phyloP scores from a whole-genome alignment of 768 basidiomycete species.

The Artomyces pyxidatus region DNA sequence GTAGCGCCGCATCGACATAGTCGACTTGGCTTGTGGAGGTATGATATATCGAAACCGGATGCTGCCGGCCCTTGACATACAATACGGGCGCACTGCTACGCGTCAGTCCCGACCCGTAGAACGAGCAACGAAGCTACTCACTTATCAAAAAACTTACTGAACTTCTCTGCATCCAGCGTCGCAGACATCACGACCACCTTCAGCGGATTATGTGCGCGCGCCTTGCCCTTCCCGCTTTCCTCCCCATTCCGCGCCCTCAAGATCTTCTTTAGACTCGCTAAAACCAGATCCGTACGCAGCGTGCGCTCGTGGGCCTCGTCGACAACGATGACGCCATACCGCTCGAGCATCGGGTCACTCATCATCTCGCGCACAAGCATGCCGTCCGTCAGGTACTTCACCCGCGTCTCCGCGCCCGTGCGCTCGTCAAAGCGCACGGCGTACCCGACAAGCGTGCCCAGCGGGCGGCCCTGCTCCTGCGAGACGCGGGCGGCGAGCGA shows the following conservation, averaged over 20 bases:
- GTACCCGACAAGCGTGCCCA: constrained; percentile 86
- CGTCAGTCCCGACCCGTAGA: neutral
- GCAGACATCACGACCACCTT: constrained; percentile 98
- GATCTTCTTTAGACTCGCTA: constrained; percentile 84
- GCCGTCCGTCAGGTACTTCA: constrained; percentile 97
- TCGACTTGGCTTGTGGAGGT: constrained; percentile 66
- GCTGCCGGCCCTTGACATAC: constrained; percentile 90
- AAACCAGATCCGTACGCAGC: constrained; percentile 86
- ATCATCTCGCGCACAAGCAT: constrained; percentile 94
- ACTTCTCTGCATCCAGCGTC: constrained; percentile 92
- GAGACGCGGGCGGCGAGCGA: constrained; percentile 91
- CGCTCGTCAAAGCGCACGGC: constrained; percentile 93
- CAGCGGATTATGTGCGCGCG: constrained; percentile 51
- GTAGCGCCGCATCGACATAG: constrained; percentile 82
- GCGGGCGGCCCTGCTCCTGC: constrained; percentile 59
- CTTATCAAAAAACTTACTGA: constrained; percentile 82
- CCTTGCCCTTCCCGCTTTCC: constrained; percentile 37
- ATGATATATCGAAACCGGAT: constrained; percentile 82
- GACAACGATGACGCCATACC: constrained; percentile 83
- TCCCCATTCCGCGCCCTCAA: constrained; percentile 52
- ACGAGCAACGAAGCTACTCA: constrained; percentile 29
- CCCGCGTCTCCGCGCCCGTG: constrained; percentile 60
- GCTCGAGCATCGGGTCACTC: constrained; percentile 63
- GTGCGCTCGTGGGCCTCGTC: constrained; percentile 98
- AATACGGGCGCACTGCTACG: constrained; percentile 71